phyloP scores from a whole-genome alignment of 495 filamentous ascomycete species.

The Aspergillus steynii region DNA sequence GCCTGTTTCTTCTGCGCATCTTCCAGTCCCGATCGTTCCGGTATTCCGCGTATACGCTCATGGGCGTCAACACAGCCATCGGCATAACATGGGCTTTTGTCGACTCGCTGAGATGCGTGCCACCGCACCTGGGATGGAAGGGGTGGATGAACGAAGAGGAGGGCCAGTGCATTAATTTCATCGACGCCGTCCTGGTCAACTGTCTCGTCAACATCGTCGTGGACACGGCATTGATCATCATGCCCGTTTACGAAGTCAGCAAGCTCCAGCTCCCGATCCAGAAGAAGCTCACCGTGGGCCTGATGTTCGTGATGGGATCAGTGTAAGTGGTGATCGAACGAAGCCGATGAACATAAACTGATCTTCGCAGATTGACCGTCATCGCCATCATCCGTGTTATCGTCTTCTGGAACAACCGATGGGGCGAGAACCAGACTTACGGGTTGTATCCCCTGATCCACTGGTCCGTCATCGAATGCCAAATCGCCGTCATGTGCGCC shows the following conservation, averaged over 20 bases:
- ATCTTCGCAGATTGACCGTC: constrained; percentile 21
- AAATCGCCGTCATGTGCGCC: constrained; percentile 34
- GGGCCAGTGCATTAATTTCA: constrained; percentile 31
- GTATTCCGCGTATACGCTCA: constrained; percentile 31
- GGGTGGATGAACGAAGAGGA: constrained; percentile 24
- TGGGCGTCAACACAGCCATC: constrained; percentile 33
- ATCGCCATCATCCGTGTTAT: constrained; percentile 33
- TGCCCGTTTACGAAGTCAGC: constrained; percentile 34
- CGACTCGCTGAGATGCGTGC: constrained; percentile 35
- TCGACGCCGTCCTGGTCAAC: constrained; percentile 27
- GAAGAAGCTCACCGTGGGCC: constrained; percentile 33
- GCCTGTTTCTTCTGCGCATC: constrained; percentile 46
- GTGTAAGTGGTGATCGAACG: constrained; percentile 18
- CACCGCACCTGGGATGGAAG: constrained; percentile 35
- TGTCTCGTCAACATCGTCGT: constrained; percentile 32
- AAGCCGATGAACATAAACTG: background rate
- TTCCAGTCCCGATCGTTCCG: constrained; percentile 38
- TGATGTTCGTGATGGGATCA: constrained; percentile 36
- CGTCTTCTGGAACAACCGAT: constrained; percentile 31
- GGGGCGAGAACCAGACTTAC: constrained; percentile 26
- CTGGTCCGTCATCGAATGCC: constrained; percentile 35
- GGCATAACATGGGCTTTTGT: constrained; percentile 32
- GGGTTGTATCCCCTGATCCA: constrained; percentile 17
- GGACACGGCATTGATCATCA: constrained; percentile 29
- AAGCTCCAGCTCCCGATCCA: constrained; percentile 30